These are phyloP conservation scores for Filosporella fistucella DNA, from an alignment of 495 filamentous ascomycete species.

Conservation along the genomic window DNA sequence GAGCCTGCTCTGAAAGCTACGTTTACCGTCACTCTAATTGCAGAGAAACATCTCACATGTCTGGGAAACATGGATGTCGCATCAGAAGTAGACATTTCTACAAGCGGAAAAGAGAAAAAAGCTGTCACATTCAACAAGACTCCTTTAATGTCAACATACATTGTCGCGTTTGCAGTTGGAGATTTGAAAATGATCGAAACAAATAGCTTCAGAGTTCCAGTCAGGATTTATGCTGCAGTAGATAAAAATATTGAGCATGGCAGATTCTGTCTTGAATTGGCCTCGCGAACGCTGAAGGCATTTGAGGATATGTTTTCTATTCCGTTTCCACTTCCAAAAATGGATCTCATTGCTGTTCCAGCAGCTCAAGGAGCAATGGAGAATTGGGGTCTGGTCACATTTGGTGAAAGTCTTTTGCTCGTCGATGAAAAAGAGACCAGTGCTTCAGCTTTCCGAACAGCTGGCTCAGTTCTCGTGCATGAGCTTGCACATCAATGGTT, in stretches of 20 bases:
- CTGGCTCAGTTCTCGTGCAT: conserved; percentile 6
- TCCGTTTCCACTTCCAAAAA: conserved; percentile 19
- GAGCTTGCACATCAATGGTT: conserved; percentile 25
- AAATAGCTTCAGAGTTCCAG: conserved; percentile 59
- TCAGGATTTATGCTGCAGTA: conserved; percentile 59
- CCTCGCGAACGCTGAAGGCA: conserved; percentile 38
- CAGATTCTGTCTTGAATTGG: conserved; percentile 58
- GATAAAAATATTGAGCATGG: conserved; percentile 64
- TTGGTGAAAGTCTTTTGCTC: background rate
- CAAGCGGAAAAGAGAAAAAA: conserved; percentile 44
- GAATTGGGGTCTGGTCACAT: conserved; percentile 21
- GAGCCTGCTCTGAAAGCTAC: conserved; percentile 66
- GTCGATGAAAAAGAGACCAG: conserved; percentile 2
- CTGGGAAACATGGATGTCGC: conserved; percentile 68
- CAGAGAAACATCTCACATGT: conserved; percentile 57
- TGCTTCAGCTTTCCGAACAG: background rate
- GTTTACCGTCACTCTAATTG: conserved; percentile 61
- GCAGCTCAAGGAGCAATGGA: conserved; percentile 19
- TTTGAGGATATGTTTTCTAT: conserved; percentile 26
- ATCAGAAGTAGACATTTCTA: conserved; percentile 31
- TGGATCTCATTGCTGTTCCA: conserved; percentile 17
- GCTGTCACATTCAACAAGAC: conserved; percentile 63
- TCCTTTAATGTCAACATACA: conserved; percentile 65
- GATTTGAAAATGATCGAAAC: conserved; percentile 63
- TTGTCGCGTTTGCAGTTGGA: conserved; percentile 64